These are phyloP conservation scores for Madurella fahalii DNA, from an alignment of 2,329 filamentous ascomycete genomes.

Conservation along the genomic window DNA sequence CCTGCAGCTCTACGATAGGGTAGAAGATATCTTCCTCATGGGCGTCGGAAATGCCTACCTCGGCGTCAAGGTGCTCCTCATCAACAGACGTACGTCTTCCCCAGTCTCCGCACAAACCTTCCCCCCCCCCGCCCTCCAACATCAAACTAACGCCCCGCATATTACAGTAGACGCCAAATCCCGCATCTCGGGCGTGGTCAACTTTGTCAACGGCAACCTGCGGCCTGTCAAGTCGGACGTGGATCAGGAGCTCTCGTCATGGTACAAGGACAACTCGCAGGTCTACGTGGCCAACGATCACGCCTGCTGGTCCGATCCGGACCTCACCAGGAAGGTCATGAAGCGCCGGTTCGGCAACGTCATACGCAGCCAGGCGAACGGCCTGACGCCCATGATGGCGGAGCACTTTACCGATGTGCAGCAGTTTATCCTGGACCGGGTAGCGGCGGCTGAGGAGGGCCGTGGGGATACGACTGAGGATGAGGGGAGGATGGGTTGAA, in stretches of 20 bases:
- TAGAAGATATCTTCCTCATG: slow-evolving; percentile 75
- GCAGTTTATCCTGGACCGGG: slow-evolving; percentile 46
- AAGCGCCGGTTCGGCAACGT: slow-evolving; percentile 60
- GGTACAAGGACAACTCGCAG: slow-evolving; percentile 79
- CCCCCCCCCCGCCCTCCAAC: neutral
- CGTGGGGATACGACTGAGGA: slow-evolving; percentile 47
- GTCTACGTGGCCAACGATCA: slow-evolving; percentile 76
- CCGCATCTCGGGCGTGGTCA: slow-evolving; percentile 67
- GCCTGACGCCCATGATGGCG: slow-evolving; percentile 54
- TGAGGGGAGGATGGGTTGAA: slow-evolving; percentile 28
- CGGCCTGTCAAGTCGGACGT: slow-evolving; percentile 75
- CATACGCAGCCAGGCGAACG: slow-evolving; percentile 45
- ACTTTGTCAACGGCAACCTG: slow-evolving; percentile 74
- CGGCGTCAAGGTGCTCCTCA: slow-evolving; percentile 76
- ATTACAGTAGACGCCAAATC: slow-evolving; percentile 55
- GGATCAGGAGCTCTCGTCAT: slow-evolving; percentile 66
- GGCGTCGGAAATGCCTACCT: slow-evolving; percentile 87
- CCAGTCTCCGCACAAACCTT: slow-evolving; percentile 10
- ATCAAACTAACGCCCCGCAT: neutral
- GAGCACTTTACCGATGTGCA: slow-evolving; percentile 49
- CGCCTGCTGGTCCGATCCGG: slow-evolving; percentile 66
- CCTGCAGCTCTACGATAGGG: slow-evolving; percentile 69
- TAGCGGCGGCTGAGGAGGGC: slow-evolving; percentile 28
- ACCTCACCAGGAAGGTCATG: slow-evolving; percentile 54
- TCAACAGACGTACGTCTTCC: slow-evolving; percentile 59